Evolutionary conservation across 495 filamentous ascomycete species (phyloP), one percentile per base, ranked within the genome.

Genomic region (Lasiosphaeris hirsuta): DNA sequence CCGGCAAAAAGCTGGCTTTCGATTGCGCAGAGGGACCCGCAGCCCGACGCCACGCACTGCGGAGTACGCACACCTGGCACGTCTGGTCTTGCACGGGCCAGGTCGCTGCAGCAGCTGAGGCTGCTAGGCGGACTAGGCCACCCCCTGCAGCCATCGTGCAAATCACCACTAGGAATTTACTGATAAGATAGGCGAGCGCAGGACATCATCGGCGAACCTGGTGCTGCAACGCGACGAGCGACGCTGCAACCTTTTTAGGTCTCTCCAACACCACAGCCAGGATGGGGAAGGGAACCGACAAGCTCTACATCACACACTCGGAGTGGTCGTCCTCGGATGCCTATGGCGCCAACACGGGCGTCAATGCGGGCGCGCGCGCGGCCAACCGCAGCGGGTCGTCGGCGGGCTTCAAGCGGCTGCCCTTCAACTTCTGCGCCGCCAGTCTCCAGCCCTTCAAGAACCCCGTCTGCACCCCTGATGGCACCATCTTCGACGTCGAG

Each of bases 391-490:
- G 83, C 48, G 81, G 81, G n/a, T 74, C 72, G 37, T 80, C 81
- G 41, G 81, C 81, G 15, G 78, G 81, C 34, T 99, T 97, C 78
- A 88, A 87, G 67, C 89, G 90, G 19, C 82, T 98, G 3, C 94
- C 94, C 38, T 98, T 96, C 83, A 97, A 96, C 80, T 97, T 93
- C 77, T 98, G 94, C 82, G 90, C 94, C 58, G 86, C 96, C 38
- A 93, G 89, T 23, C 86, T 98, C 14, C 94, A 97, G 67, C 94
- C 94, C 1, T 96, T 91, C 75, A 78, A 84, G 69, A 87, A 90
- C 57, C 90, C 90, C 0, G 90, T 95, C 43, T 95, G 90, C 72
- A 94, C 89, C 7, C 58, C 80, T 6, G 76, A 86, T 36, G 90
- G 90, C 23, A 88, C 84, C 10, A 89, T 92, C 47, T 95, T 95